A percentile compares a stretch with the other conserved stretches of the same genome.
These are phyloP conservation scores for Diaporthe citriasiana DNA, from an alignment of 2,329 filamentous ascomycete genomes.

Conservation along the genomic window DNA sequence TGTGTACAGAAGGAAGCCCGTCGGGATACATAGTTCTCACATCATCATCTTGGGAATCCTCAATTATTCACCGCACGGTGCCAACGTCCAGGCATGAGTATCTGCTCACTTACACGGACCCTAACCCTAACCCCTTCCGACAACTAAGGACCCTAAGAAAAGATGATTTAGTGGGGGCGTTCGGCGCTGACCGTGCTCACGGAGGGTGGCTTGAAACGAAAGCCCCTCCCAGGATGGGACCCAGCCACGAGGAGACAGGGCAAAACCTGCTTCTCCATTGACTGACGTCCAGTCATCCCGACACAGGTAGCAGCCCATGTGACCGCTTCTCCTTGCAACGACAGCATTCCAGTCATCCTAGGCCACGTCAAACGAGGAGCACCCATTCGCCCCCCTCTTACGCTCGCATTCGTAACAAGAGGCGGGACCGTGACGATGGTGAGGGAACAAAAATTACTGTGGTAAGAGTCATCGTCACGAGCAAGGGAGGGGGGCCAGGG, in stretches of 20 bases:
- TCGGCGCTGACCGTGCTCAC: slow-evolving; percentile 23
- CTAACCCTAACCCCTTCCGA: slow-evolving; percentile 14
- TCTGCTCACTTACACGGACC: slow-evolving; percentile 36
- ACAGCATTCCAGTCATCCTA: slow-evolving; percentile 27
- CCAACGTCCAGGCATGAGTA: not conserved
- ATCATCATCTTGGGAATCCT: not conserved
- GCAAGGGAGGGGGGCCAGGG: slow-evolving; percentile 14
- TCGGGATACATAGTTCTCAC: not conserved
- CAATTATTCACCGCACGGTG: not conserved
- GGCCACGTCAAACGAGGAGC: slow-evolving; percentile 31
- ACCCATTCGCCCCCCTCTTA: not conserved
- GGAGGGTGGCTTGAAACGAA: slow-evolving; percentile 37
- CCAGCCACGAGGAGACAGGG: slow-evolving; percentile 29
- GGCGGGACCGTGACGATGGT: slow-evolving; percentile 21
- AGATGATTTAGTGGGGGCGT: not conserved
- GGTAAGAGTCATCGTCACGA: slow-evolving; percentile 37
- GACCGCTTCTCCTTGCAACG: slow-evolving; percentile 19
- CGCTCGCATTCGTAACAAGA: slow-evolving; percentile 25
- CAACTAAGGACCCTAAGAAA: not conserved
- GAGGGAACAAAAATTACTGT: not conserved
- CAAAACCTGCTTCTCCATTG: slow-evolving; percentile 37
- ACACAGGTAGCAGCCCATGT: slow-evolving; percentile 35
- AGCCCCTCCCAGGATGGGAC: slow-evolving; percentile 19
- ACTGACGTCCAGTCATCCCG: slow-evolving; percentile 37
- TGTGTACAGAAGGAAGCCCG: not conserved